Evolutionary conservation across 1,139 yeast species (phyloP).

Genomic region (Nakaseomyces uthaithaninus): DNA sequence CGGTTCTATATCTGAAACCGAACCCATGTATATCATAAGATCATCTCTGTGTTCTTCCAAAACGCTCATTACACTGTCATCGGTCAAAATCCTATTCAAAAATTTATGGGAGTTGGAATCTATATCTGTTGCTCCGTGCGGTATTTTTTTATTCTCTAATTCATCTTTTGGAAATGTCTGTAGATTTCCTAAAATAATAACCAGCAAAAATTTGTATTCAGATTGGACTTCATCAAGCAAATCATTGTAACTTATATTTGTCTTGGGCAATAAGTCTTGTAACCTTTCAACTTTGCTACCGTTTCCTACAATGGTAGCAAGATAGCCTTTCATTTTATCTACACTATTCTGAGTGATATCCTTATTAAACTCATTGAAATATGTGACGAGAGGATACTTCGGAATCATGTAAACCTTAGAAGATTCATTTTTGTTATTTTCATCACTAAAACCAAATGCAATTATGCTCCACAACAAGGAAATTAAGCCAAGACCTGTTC

Average conservation of each 20-base stretch:
- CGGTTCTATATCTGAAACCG: conserved; percentile 32
- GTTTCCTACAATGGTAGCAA: neutral
- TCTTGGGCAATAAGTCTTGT: neutral
- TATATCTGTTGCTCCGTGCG: conserved; percentile 8
- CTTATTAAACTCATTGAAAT: neutral
- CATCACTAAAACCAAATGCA: conserved; percentile 18
- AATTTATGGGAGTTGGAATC: conserved; percentile 27
- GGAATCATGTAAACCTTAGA: conserved; percentile 17
- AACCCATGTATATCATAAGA: conserved; percentile 27
- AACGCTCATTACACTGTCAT: conserved; percentile 21
- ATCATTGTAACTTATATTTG: neutral
- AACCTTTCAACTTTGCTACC: neutral
- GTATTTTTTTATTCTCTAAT: neutral
- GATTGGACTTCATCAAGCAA: conserved; percentile 4
- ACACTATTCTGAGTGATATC: neutral
- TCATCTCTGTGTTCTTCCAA: conserved; percentile 26
- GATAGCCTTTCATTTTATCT: conserved; percentile 2
- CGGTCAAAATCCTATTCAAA: conserved; percentile 26
- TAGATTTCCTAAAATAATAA: conserved; percentile 5
- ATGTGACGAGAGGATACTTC: neutral
- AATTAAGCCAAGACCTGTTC: conserved; percentile 17
- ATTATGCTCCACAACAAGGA: conserved; percentile 20
- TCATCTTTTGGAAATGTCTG: neutral
- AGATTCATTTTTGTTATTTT: conserved; percentile 10
- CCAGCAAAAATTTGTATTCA: conserved; percentile 4